phyloP scores from a whole-genome alignment of 2,329 filamentous ascomycete genomes.

The Cephalotrichum gorgonifer region DNA sequence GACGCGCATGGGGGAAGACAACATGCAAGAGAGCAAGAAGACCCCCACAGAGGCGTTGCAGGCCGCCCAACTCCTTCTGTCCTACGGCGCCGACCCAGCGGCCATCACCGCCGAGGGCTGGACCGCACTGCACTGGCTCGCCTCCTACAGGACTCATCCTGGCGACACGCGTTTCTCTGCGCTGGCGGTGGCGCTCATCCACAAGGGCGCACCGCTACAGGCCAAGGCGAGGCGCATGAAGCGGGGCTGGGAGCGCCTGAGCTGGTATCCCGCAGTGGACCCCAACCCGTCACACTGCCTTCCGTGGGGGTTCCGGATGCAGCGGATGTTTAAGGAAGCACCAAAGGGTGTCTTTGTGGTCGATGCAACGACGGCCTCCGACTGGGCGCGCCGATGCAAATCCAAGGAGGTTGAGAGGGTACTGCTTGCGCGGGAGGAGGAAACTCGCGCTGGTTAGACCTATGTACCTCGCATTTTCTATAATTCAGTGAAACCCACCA shows the following conservation, averaged over 20 bases:
- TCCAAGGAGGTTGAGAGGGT: no score
- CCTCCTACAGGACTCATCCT: neutral
- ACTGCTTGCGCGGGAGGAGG: no score
- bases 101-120: slow-evolving; percentile 14
- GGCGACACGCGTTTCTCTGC: neutral
- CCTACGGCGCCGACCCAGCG: slow-evolving; percentile 11
- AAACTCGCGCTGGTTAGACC: no score
- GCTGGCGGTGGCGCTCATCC: neutral
- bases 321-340: no score
- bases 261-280: no score
- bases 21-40: neutral
- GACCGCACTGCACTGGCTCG: slow-evolving; percentile 14
- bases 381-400: no score
- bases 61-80: slow-evolving; percentile 12
- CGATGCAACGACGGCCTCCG: no score
- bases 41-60: slow-evolving; percentile 1
- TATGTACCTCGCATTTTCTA: no score
- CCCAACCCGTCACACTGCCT: no score
- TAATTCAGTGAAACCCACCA: no score
- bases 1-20: neutral
- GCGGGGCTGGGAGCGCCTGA: neutral
- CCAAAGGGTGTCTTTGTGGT: no score
- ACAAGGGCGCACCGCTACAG: neutral
- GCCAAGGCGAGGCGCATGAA: neutral
- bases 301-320: no score